Evolutionary conservation across 441 rosid genomes (phyloP), one percentile per base, ranked within the genome.

Genomic region (Mallotus japonicus): DNA sequence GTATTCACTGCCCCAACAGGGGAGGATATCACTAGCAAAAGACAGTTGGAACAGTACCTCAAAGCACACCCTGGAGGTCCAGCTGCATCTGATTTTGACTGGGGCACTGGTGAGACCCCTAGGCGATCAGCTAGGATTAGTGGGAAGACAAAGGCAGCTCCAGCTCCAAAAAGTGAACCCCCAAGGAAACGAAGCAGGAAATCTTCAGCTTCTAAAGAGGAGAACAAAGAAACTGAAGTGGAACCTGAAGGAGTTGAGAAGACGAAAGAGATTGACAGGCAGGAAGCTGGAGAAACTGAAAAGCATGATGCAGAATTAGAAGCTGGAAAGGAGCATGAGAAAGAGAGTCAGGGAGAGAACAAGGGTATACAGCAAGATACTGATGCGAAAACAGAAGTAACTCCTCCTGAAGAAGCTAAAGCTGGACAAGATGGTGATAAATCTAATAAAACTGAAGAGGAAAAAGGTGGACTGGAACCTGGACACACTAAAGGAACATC

Each of bases 91-190:
- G 95, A 88, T 76, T 92, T 92, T 68, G 96, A 95, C 55, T 95
- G 99, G 99, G 87, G 91, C 32, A 88, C 92, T 57, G 95, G 96
- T 73, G 98, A 89, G 81, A 84, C 93, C 57, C 99, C 97, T 42
- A 90, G 97, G 86, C 87, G 99, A 78, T 95, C 97, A 34, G 85
- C 97, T 56, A 87, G 97, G 81, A 88, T 95, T 78, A 87, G 87
- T 46, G 93, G 82, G 82, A 92, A 90, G 87, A 78, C 80, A 17
- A 95, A 91, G 82, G 83, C 86, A 37, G 79, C 89, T 56, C 83
- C 84, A n/a, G 72, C 72, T 1, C 78, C 77, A 10, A 87, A 85
- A 67, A 85, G 82, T 72, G 91, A 83, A 78, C 86, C 92, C 40
- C 86, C 85, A 22, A 95, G 88, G 87, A 95, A 90, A 74, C 83